A percentile compares a stretch with the other conserved stretches of the same genome.
phyloP scores from a whole-genome alignment of 306 rosid species.

The Begonia loranthoides region DNA sequence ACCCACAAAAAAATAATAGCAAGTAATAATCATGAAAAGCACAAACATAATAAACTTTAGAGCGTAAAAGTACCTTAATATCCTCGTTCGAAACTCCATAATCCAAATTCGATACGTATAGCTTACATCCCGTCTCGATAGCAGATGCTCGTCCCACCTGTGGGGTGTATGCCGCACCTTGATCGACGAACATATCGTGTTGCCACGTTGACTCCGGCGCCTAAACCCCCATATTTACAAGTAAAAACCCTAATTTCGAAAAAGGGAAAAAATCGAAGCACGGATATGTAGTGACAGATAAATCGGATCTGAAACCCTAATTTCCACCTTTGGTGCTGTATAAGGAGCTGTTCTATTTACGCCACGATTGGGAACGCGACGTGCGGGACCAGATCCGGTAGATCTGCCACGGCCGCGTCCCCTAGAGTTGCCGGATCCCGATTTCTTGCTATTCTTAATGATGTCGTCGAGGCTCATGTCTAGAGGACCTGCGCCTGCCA shows the following conservation, averaged over 20 bases:
- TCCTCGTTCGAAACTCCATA: constrained; percentile 92
- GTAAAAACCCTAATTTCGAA: neutral
- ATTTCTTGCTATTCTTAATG: constrained; percentile 69
- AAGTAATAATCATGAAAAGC: too few species aligned
- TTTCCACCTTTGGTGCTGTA: constrained; percentile 34
- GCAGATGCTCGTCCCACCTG: constrained; percentile 62
- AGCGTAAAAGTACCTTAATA: constrained; percentile 48
- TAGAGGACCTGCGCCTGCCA: constrained; percentile 33
- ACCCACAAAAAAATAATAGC: too few species aligned
- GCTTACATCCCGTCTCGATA: constrained; percentile 88
- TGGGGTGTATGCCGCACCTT: constrained; percentile 21
- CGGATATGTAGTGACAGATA: neutral
- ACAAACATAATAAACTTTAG: too few species aligned
- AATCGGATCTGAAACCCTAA: neutral
- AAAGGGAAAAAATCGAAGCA: neutral
- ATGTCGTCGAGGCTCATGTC: constrained; percentile 83
- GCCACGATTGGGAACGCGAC: constrained; percentile 56
- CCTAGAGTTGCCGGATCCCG: constrained; percentile 49
- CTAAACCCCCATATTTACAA: constrained; percentile 25
- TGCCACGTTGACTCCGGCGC: constrained; percentile 92
- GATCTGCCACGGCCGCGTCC: constrained; percentile 28
- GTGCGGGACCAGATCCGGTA: constrained; percentile 78
- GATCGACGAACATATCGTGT: constrained; percentile 71
- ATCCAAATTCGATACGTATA: constrained; percentile 76
- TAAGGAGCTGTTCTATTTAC: constrained; percentile 62